phyloP scores from a whole-genome alignment of 2,329 filamentous ascomycete genomes.

The Calonectria honghensis region DNA sequence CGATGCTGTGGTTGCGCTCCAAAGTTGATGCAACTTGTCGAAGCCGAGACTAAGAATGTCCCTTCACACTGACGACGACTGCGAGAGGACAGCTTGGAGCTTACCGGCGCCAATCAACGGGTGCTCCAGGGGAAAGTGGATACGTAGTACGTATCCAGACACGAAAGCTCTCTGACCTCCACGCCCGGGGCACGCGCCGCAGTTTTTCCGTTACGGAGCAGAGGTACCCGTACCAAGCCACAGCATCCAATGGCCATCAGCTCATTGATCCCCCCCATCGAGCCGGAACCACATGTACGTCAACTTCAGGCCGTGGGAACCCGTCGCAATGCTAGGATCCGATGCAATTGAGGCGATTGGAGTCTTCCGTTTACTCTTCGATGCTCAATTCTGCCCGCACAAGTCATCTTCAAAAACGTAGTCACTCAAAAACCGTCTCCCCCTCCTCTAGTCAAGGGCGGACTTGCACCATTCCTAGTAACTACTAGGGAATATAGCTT shows the following conservation, averaged over 20 bases:
- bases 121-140: constrained; percentile 45
- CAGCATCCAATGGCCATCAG: constrained; percentile 46
- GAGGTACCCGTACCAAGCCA: constrained; percentile 33
- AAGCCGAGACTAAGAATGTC: constrained; percentile 53
- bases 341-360: constrained; percentile 30
- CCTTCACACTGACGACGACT: constrained; percentile 47
- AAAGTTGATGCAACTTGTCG: constrained; percentile 59
- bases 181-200: constrained; percentile 38
- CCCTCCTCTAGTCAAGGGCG: neutral
- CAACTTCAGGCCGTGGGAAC: constrained; percentile 26
- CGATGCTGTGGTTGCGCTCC: constrained; percentile 52
- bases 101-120: constrained; percentile 53
- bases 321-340: constrained; percentile 4
- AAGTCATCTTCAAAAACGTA: neutral
- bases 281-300: constrained; percentile 39
- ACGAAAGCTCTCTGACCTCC: constrained; percentile 36
- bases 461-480: constrained; percentile 1
- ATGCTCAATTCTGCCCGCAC: neutral
- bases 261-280: constrained; percentile 36
- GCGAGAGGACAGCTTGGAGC: constrained; percentile 68
- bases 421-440: neutral
- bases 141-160: constrained; percentile 50
- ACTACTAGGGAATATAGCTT: constrained; percentile 7
- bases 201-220: constrained; percentile 48
- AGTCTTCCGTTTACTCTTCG: neutral